Evolutionary conservation across 1,284 basidiomycete genomes (phyloP).

Genomic region (Ceratobasidium papillatum): DNA sequence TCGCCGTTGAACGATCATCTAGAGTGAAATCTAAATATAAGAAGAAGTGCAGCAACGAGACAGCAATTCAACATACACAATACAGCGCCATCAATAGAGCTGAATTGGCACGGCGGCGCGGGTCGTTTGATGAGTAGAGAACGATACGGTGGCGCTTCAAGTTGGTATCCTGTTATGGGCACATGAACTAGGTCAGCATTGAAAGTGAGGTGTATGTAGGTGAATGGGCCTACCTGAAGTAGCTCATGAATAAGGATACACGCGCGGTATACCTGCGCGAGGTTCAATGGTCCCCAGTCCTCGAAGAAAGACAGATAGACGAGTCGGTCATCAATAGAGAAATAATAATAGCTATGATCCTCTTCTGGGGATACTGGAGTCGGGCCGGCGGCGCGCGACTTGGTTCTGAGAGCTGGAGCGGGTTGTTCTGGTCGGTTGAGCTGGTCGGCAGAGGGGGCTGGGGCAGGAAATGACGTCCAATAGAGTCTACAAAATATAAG

Average conservation of each 20-base stretch:
- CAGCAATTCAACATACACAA: constrained; percentile 64
- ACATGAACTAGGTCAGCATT: constrained; percentile 41
- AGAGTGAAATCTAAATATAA: constrained; percentile 25
- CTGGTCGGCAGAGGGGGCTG: constrained; percentile 66
- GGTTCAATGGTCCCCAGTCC: constrained; percentile 94
- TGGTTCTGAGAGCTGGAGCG: constrained; percentile 63
- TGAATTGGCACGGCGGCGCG: constrained; percentile 91
- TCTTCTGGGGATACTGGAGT: constrained; percentile 67
- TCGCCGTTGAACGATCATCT: constrained; percentile 94
- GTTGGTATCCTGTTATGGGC: constrained; percentile 67
- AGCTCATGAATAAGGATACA: constrained; percentile 92
- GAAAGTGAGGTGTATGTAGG: not conserved
- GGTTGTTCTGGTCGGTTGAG: constrained; percentile 67
- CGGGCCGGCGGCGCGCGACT: constrained; percentile 64
- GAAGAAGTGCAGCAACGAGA: not conserved
- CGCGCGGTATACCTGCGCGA: constrained; percentile 92
- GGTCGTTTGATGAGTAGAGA: constrained; percentile 87
- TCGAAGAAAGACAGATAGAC: constrained; percentile 94
- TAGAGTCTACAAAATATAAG: constrained; percentile 65
- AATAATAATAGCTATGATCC: constrained; percentile 80
- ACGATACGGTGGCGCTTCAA: constrained; percentile 77
- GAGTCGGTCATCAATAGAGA: constrained; percentile 90
- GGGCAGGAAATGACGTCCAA: constrained; percentile 81
- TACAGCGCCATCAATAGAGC: constrained; percentile 92
- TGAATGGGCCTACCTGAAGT: constrained; percentile 67